Evolutionary conservation across 495 filamentous ascomycete genomes (phyloP), one percentile per base, ranked within the genome.

Genomic region (Pseudomonodictys pantanalensis): DNA sequence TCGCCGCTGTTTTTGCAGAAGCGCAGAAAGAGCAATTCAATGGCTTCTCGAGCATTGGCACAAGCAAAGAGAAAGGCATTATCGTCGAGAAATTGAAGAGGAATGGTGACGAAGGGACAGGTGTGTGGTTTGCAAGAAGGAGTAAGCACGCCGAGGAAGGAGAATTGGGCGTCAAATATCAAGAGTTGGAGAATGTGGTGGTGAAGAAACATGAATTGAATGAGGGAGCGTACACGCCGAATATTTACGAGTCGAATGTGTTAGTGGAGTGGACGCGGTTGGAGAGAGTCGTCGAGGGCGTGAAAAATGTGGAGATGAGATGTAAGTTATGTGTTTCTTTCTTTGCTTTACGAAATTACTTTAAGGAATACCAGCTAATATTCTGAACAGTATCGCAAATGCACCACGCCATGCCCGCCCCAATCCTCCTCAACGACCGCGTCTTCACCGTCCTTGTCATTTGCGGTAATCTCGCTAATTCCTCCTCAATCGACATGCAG

Each of bases 161-260:
- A n/a, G n/a, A n/a, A n/a, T n/a, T n/a, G 3, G 66, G 69, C 38
- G 88, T 86, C 6, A 78, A 71, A 20, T 89, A 81, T 77, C 71
- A 58, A 0, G 89, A 92, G 60, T 91, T 92, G 61, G 74, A 79
- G 22, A 58, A 60, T 0, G 81, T 79, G 30, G 72, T 91, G 62
- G 78, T 82, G 60, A 71, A 76, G 11, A 70, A 83, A 46, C 90
- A 92, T 71, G 80, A 80, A 4, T 72, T 80, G 71, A 78, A 87
- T 59, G 90, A 95, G 72, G 78, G 72, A 67, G 80, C 80, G 39
- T 91, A 88, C 69, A 93, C 88, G 29, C 87, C 87, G 12, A 79
- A 78, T 51, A 81, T 90, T 7, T 73, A 82, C n/a, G 76, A 75
- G 18, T 78, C 80, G 22, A 73, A 79, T 46, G 63, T 74, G 50